Evolutionary conservation across 805 yeast genomes (phyloP).

Genomic region (Metschnikowia anglica): DNA sequence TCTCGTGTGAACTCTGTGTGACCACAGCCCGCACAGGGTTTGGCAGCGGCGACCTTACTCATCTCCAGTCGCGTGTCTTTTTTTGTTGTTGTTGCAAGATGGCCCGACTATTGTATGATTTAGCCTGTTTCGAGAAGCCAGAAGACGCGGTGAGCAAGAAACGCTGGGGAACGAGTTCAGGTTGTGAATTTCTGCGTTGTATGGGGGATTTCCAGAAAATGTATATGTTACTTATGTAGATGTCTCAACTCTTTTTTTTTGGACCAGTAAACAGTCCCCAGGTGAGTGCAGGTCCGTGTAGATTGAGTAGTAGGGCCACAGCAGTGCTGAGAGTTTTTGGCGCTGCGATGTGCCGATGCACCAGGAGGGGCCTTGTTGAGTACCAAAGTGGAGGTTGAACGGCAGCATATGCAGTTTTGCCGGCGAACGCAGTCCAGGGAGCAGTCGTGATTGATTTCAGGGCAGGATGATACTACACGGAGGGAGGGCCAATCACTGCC

Average conservation of each 20-base stretch:
- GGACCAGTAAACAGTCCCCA: not conserved
- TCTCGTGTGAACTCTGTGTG: slow-evolving; percentile 19
- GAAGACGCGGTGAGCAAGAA: no score
- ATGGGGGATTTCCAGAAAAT: no score
- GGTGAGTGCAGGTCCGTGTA: not conserved
- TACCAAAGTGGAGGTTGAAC: not conserved
- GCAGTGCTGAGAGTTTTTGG: no score
- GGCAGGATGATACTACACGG: no score
- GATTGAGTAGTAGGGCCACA: not conserved
- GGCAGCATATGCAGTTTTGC: not conserved
- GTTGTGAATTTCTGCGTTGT: no score
- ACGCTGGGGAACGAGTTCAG: no score
- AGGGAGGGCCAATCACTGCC: no score
- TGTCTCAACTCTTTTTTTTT: not conserved
- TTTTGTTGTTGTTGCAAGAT: not conserved
- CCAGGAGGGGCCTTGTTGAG: no score
- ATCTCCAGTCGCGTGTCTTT: not conserved
- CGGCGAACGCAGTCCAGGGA: no score
- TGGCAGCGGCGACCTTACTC: slow-evolving; percentile 13
- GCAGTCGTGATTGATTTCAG: no score
- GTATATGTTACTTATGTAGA: no score
- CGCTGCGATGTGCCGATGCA: not conserved
- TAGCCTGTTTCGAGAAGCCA: no score
- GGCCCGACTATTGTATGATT: not conserved
- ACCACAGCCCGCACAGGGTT: slow-evolving; percentile 20